These are phyloP conservation scores for Beta lomatogona DNA, from an alignment of 179 eudicot species.

Conservation along the genomic window DNA sequence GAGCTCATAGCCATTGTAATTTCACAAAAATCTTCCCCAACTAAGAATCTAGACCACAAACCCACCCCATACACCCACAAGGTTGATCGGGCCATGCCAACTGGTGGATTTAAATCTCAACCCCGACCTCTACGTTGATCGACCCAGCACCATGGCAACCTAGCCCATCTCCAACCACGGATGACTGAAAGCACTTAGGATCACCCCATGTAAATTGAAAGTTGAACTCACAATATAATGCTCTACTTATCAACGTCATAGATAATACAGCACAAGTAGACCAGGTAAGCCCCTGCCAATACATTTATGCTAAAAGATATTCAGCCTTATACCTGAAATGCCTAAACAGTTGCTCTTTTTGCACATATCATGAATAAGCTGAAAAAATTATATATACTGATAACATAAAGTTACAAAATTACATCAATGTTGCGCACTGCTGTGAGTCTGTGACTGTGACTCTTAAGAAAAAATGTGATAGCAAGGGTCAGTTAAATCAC, in stretches of 20 bases:
- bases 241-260: not conserved
- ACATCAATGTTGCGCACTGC: not conserved
- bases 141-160: no score
- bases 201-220: no score
- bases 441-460: not conserved
- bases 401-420: slow-evolving; percentile 16
- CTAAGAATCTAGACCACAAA: no score
- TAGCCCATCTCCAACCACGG: no score
- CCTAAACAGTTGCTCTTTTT: not conserved
- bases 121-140: no score
- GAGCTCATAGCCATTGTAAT: no score
- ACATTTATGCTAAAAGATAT: not conserved
- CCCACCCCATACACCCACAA: no score
- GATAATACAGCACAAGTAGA: not conserved
- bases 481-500: not conserved
- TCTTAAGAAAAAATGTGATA: not conserved
- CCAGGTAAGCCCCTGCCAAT: not conserved
- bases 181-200: no score
- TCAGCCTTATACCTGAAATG: not conserved
- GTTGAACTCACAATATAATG: not conserved
- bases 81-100: no score
- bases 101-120: no score
- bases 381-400: not conserved
- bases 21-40: no score
- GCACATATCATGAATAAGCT: not conserved